phyloP scores from a whole-genome alignment of 371 early-diverging fungal species.

The Gilbertella persicaria region DNA sequence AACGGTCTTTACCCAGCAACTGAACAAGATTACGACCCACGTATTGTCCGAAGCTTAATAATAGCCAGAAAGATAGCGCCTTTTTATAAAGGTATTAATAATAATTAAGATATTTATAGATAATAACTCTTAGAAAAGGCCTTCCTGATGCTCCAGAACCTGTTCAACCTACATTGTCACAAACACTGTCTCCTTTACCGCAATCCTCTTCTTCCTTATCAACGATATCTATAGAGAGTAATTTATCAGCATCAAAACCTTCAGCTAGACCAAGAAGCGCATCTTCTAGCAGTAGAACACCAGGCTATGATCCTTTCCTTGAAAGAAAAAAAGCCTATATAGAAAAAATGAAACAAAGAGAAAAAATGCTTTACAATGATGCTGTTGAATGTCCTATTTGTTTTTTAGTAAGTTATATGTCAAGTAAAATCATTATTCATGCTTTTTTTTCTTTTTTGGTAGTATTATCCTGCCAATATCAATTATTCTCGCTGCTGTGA shows the following conservation, averaged over 20 bases:
- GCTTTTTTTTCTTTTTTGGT: slow-evolving; percentile 2
- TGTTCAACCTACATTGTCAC: slow-evolving; percentile 18
- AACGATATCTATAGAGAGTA: slow-evolving; percentile 1
- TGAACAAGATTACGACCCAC: slow-evolving; percentile 78
- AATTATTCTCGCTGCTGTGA: slow-evolving; percentile 94
- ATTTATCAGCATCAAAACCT: not conserved
- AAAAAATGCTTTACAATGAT: slow-evolving; percentile 56
- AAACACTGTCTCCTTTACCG: slow-evolving; percentile 15
- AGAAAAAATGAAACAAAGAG: slow-evolving; percentile 38
- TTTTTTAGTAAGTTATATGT: slow-evolving; percentile 68
- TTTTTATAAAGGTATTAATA: slow-evolving; percentile 78
- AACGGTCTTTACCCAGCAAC: slow-evolving; percentile 72
- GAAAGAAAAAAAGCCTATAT: slow-evolving; percentile 34
- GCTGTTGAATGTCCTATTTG: slow-evolving; percentile 93
- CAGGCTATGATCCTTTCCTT: slow-evolving; percentile 16
- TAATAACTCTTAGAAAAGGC: slow-evolving; percentile 15
- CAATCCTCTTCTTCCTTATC: slow-evolving; percentile 27
- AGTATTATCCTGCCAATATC: slow-evolving; percentile 90
- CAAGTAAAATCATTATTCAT: not conserved
- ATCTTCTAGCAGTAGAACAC: slow-evolving; percentile 23
- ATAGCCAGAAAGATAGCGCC: slow-evolving; percentile 78
- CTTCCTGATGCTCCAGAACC: slow-evolving; percentile 43
- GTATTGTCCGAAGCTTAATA: slow-evolving; percentile 77
- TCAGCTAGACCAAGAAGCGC: slow-evolving; percentile 35
- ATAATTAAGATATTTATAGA: not conserved